Conservation (phyloP, 2,329 filamentous ascomycete species). For the Neoascochyta sp. region DNA sequence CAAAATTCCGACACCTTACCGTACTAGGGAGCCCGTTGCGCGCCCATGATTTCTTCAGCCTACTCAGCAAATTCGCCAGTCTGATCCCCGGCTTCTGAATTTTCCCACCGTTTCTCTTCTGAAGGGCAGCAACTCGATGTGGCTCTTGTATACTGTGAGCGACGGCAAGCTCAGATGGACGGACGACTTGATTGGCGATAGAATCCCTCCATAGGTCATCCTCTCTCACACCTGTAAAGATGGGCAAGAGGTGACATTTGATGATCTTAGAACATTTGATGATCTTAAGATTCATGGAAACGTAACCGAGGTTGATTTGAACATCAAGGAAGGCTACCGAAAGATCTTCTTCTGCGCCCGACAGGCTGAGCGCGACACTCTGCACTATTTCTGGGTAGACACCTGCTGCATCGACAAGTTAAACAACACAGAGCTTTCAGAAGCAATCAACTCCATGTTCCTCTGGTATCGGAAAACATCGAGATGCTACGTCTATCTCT, state of each 20-base stretch:
- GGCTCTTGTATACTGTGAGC: neutral
- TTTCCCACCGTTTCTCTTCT: too few species aligned
- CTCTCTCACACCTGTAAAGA: conserved; percentile 3
- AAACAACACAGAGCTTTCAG: neutral
- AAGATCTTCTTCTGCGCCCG: conserved; percentile 1
- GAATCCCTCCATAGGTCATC: conserved; percentile 3
- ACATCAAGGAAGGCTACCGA: conserved; percentile 2
- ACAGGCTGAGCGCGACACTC: conserved; percentile 1
- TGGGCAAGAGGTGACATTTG: conserved; percentile 2
- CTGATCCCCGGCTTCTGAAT: too few species aligned
- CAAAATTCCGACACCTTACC: too few species aligned
- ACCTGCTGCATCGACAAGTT: neutral
- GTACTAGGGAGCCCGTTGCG: too few species aligned
- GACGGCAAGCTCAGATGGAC: conserved; percentile 2
- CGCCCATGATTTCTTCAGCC: too few species aligned
- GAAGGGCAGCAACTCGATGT: neutral
- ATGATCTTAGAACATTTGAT: conserved; percentile 1
- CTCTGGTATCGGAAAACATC: conserved; percentile 2
- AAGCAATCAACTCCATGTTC: conserved; percentile 5
- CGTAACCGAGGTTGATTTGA: conserved; percentile 1
- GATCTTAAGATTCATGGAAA: conserved; percentile 1
- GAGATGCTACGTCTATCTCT: conserved; percentile 5
- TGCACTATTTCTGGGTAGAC: too few species aligned
- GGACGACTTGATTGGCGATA: neutral
- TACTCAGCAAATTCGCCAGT: too few species aligned